phyloP scores from a whole-genome alignment of 345 rosid genomes.

The Pistacia atlantica region DNA sequence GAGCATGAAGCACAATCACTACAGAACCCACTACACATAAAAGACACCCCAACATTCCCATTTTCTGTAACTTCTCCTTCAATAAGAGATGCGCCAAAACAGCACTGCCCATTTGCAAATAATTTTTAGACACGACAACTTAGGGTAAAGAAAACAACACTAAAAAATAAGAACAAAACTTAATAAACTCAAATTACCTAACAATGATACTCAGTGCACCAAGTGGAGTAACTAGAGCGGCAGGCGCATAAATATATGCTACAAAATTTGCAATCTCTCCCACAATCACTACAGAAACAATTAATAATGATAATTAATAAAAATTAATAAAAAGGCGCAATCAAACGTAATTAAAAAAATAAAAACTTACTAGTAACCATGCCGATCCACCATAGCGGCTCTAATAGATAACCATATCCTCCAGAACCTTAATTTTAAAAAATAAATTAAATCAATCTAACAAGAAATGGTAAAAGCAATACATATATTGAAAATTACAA shows the following conservation, averaged over 20 bases:
- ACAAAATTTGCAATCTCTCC: slow-evolving; percentile 77
- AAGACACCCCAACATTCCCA: slow-evolving; percentile 82
- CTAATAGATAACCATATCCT: slow-evolving; percentile 76
- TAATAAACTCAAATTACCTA: slow-evolving; percentile 36
- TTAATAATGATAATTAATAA: not conserved
- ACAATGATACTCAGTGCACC: slow-evolving; percentile 82
- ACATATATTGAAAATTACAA: not conserved
- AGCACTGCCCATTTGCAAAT: slow-evolving; percentile 50
- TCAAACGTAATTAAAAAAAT: not conserved
- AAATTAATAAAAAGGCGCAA: not conserved
- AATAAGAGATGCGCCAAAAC: slow-evolving; percentile 71
- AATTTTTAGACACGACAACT: not conserved
- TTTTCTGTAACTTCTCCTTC: slow-evolving; percentile 63
- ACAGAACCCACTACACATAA: slow-evolving; percentile 73
- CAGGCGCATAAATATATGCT: slow-evolving; percentile 75
- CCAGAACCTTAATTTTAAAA: slow-evolving; percentile 50
- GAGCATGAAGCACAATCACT: slow-evolving; percentile 76
- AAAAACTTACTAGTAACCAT: slow-evolving; percentile 78
- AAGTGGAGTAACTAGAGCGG: slow-evolving; percentile 78
- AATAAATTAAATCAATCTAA: not conserved
- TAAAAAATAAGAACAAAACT: no score
- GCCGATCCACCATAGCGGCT: slow-evolving; percentile 91
- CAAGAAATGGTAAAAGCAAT: not conserved
- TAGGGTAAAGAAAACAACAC: no score
- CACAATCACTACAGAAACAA: slow-evolving; percentile 54